These are phyloP conservation scores for Botrytis cinerea DNA, from an alignment of 2,329 filamentous ascomycete species.

Conservation along the genomic window DNA sequence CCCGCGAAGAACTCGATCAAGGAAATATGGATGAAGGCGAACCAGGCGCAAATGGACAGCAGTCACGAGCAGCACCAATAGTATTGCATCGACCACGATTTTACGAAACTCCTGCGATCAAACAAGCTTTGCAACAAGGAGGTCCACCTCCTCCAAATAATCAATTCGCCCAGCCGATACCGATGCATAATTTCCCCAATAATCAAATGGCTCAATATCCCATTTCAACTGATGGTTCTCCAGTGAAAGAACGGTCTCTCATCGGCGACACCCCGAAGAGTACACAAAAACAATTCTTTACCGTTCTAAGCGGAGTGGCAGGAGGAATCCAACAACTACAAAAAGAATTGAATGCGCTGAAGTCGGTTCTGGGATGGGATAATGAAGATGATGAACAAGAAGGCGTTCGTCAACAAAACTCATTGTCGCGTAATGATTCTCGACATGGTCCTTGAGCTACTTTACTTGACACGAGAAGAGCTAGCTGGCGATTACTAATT, in stretches of 20 bases:
- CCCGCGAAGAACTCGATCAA: conserved; percentile 26
- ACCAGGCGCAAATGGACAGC: conserved; percentile 3
- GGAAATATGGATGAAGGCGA: conserved; percentile 18
- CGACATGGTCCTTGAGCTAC: conserved; percentile 13
- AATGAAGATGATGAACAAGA: conserved; percentile 24
- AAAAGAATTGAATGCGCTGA: conserved; percentile 34
- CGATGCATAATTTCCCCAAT: conserved; percentile 3
- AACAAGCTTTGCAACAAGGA: neutral
- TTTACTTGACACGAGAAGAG: neutral
- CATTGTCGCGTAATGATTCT: neutral
- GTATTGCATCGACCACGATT: conserved; percentile 17
- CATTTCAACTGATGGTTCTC: neutral
- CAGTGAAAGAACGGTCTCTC: conserved; percentile 10
- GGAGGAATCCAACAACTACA: conserved; percentile 35
- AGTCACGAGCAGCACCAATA: neutral
- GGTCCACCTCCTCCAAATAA: neutral
- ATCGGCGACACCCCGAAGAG: conserved; percentile 32
- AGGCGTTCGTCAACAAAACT: neutral
- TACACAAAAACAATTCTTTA: conserved; percentile 35
- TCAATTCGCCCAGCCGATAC: neutral
- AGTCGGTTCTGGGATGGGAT: conserved; percentile 34
- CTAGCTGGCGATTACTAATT: neutral
- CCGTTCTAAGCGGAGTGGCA: conserved; percentile 33
- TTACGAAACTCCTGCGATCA: conserved; percentile 3
- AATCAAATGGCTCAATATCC: neutral